A percentile compares a stretch with the other conserved stretches of the same genome.
Conservation (phyloP, 2,329 filamentous ascomycete genomes). For the Pyricularia grisea region DNA sequence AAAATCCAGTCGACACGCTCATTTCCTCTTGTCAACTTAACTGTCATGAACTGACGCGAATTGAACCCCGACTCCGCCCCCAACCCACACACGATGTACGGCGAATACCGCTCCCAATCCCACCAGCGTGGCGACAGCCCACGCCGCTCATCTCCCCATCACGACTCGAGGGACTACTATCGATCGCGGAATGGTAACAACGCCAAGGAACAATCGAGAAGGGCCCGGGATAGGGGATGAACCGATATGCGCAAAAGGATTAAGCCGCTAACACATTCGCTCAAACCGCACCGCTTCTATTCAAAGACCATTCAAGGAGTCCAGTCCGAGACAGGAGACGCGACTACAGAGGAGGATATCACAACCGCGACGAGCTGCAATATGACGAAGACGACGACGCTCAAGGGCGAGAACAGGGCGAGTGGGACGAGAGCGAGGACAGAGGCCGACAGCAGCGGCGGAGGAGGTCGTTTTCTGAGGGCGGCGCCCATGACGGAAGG, state of each 20-base stretch:
- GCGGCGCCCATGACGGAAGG: not conserved
- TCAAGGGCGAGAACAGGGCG: conserved; percentile 1
- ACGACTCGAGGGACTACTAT: conserved; percentile 24
- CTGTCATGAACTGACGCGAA: not conserved
- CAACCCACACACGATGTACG: conserved; percentile 26
- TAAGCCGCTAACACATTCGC: conserved; percentile 8
- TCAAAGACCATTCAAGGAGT: conserved; percentile 7
- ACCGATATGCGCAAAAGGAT: conserved; percentile 1
- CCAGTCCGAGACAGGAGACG: conserved; percentile 2
- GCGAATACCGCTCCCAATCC: conserved; percentile 25
- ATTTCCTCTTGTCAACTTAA: not conserved
- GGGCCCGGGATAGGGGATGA: not conserved
- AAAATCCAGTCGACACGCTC: not conserved
- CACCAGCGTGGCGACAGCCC: conserved; percentile 13
- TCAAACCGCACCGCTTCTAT: not conserved
- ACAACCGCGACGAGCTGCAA: not conserved
- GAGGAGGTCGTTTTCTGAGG: not conserved
- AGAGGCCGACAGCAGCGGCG: not conserved
- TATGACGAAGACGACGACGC: conserved; percentile 5
- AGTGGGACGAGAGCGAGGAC: not conserved
- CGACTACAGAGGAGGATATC: not conserved
- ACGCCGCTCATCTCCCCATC: conserved; percentile 9
- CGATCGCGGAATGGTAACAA: conserved; percentile 33
- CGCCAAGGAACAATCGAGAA: conserved; percentile 7
- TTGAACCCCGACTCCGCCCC: not conserved